Evolutionary conservation across 129 eudicot species (phyloP), one percentile per base, ranked within the genome.

Genomic region (Logfia minima): DNA sequence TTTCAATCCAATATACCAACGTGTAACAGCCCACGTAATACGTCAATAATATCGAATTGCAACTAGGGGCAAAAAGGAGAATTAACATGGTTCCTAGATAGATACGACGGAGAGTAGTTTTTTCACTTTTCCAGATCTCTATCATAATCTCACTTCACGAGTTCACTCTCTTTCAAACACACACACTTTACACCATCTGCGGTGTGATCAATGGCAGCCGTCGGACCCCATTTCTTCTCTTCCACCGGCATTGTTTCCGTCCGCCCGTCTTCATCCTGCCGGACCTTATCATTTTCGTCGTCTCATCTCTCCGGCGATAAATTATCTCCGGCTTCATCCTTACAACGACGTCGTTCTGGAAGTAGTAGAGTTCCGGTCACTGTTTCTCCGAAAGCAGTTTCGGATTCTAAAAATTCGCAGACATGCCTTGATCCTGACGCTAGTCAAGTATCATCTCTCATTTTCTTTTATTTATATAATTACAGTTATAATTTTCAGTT

Each of bases 371-470:
- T 70, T 70, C 69, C 91, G 75, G 9, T 84, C 11, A 34, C 82
- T 11, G 90, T 89, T 39, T 88, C 88, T 23, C 97, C 97, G 1
- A 91, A 87, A 71, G 88, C 91, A 24, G 98, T 93, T 76, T 93
- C 98, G 5, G 98, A 93, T 81, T 93, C 98, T 28, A 83, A 84
- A 70, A 93, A 91, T 63, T 93, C 98, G 70, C 97, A 93, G 83
- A 93, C 98, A 37, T 93, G 98, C 56, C 98, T 93, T 55, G 97
- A 93, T 74, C 98, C 98, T 34, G 98, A 93, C 79, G 98, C 98
- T 56, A 93, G 98, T 83, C 86, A 91, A 39, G 98, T 93, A 80
- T 37, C 23, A 48, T 59, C 63, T 68, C 31, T 41, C 35, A 32
- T 18, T 69, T 21, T 66, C 45, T 52, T 64, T 35, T 28, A 52